A percentile compares a stretch with the other conserved stretches of the same genome.
phyloP scores from a whole-genome alignment of 805 yeast species.

The Saturnispora bothae region DNA sequence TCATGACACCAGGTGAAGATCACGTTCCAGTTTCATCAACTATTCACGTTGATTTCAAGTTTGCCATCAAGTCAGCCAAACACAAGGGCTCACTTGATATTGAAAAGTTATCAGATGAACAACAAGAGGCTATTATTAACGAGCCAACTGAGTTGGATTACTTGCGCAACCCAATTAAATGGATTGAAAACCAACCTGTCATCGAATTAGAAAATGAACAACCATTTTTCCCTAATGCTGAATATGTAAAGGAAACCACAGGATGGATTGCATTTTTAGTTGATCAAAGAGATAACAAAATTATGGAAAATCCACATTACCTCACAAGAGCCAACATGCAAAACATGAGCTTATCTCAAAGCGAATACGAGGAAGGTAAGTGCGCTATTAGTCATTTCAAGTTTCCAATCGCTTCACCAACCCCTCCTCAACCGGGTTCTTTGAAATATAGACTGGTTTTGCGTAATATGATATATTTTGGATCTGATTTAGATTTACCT shows the following conservation, averaged over 20 bases:
- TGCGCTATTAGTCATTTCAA: conserved; percentile 62
- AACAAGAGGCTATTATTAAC: conserved; percentile 26
- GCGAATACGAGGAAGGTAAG: conserved; percentile 35
- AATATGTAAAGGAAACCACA: conserved; percentile 25
- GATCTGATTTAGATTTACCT: conserved; percentile 67
- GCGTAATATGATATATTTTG: conserved; percentile 70
- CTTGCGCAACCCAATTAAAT: conserved; percentile 59
- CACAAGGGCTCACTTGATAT: conserved; percentile 48
- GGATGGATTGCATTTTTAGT: conserved; percentile 64
- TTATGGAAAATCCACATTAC: conserved; percentile 56
- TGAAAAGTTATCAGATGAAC: conserved; percentile 28
- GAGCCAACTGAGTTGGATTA: conserved; percentile 59
- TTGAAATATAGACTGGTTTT: conserved; percentile 61
- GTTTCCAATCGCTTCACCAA: conserved; percentile 60
- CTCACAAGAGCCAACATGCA: conserved; percentile 42
- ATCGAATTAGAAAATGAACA: conserved; percentile 52
- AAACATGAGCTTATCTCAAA: conserved; percentile 45
- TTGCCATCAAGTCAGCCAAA: conserved; percentile 61
- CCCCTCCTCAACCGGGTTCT: conserved; percentile 63
- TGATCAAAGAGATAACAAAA: conserved; percentile 68
- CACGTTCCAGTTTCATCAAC: conserved; percentile 61
- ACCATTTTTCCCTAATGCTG: conserved; percentile 60
- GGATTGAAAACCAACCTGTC: conserved; percentile 57
- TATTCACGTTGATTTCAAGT: conserved; percentile 67
- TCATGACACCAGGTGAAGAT: conserved; percentile 80